Percentiles rank a stretch among this genome's conserved stretches.
These are phyloP conservation scores for Phytophthora sansomeana DNA, from an alignment of 352 stramenopile genomes.

Conservation along the genomic window DNA sequence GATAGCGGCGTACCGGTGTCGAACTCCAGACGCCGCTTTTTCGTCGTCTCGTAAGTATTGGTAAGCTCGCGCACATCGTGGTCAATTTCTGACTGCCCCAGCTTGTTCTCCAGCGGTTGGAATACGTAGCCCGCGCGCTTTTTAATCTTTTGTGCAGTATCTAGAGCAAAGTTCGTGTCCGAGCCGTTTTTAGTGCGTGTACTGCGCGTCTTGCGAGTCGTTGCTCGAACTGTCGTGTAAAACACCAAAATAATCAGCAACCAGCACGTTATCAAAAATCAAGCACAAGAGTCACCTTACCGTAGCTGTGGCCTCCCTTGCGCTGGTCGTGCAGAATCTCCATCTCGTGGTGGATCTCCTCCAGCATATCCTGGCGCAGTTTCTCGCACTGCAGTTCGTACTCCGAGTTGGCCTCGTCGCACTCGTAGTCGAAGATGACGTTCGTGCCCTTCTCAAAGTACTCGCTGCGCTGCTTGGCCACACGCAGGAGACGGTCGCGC, in stretches of 20 bases:
- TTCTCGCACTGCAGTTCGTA: conserved; percentile 81
- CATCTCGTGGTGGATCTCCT: conserved; percentile 89
- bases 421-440: conserved; percentile 86
- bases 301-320: conserved; percentile 56
- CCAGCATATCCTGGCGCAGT: conserved; percentile 84
- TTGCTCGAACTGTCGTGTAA: conserved; percentile 56
- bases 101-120: conserved; percentile 72
- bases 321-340: conserved; percentile 82
- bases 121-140: conserved; percentile 75
- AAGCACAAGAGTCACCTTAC: conserved; percentile 25
- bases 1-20: conserved; percentile 41
- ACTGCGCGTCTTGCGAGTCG: conserved; percentile 80
- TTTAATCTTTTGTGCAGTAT: conserved; percentile 76
- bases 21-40: conserved; percentile 72
- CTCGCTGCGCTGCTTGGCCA: conserved; percentile 52
- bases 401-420: conserved; percentile 80
- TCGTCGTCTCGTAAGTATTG: conserved; percentile 54
- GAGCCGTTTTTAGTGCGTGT: conserved; percentile 62
- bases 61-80: conserved; percentile 73
- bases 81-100: conserved; percentile 78
- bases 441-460: conserved; percentile 68
- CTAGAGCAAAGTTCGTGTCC: conserved; percentile 46
- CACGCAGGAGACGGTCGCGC: conserved; percentile 51
- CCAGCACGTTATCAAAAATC: neutral
- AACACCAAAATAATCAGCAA: conserved; percentile 6